phyloP scores from a whole-genome alignment of 352 stramenopile species.

The Globisporangium parvum region DNA sequence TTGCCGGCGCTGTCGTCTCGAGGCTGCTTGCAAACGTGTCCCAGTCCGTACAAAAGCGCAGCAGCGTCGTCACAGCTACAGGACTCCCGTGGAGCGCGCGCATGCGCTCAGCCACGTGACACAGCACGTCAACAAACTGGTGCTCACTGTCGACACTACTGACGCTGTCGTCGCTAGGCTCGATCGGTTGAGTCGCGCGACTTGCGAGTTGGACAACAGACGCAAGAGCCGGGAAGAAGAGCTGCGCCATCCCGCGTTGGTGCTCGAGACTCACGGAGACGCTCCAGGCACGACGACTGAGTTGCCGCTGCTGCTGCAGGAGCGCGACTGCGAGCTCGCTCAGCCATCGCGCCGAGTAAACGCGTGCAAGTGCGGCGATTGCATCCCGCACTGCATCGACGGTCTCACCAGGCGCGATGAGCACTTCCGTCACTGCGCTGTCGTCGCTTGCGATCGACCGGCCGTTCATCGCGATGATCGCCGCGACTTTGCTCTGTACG shows the following conservation, averaged over 20 bases:
- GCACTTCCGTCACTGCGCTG: constrained; percentile 3
- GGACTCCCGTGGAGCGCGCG: neutral
- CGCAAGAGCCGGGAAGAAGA: constrained; percentile 33
- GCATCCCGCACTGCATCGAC: constrained; percentile 14
- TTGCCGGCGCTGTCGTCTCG: constrained; percentile 12
- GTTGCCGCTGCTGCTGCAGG: constrained; percentile 9
- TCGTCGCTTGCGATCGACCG: constrained; percentile 30
- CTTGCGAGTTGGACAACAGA: neutral
- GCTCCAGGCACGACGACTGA: neutral
- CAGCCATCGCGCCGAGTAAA: constrained; percentile 20
- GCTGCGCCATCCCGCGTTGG: constrained; percentile 19
- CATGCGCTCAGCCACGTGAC: neutral
- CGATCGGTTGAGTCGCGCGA: neutral
- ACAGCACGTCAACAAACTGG: neutral
- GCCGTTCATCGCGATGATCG: constrained; percentile 22
- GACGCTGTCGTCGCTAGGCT: neutral
- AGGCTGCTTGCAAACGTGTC: constrained; percentile 16
- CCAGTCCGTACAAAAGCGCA: constrained; percentile 13
- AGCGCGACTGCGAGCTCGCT: constrained; percentile 16
- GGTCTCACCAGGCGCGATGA: constrained; percentile 20
- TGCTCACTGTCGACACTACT: too few relatives aligned
- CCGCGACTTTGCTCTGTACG: constrained; percentile 15
- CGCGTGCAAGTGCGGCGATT: constrained; percentile 20
- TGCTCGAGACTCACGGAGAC: neutral
- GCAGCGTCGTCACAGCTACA: neutral